Evolutionary conservation across 2,329 filamentous ascomycete species (phyloP).

Genomic region (Sarocladium strictum): DNA sequence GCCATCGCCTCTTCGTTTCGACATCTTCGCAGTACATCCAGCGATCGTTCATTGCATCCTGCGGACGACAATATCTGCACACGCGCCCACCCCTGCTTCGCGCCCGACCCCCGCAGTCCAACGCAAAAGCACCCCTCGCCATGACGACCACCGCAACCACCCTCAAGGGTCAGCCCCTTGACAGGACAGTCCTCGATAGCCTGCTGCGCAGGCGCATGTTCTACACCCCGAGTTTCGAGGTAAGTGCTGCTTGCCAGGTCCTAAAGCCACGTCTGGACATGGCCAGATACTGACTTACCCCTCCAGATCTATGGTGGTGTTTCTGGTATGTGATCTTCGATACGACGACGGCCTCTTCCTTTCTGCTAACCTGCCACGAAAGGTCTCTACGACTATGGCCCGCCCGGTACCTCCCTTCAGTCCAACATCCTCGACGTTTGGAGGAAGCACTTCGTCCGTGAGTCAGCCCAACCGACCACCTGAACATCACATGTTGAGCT

Average conservation of each 20-base stretch:
- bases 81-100: constrained; percentile 6
- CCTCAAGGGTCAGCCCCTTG: constrained; percentile 83
- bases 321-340: constrained; percentile 42
- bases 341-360: not conserved
- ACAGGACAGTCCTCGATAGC: constrained; percentile 74
- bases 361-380: not conserved
- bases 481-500: not conserved
- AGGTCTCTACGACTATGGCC: constrained; percentile 82
- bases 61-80: not conserved
- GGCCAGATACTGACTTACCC: not conserved
- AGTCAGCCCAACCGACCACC: not conserved
- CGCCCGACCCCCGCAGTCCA: constrained; percentile 4
- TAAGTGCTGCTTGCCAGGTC: not conserved
- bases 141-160: constrained; percentile 61
- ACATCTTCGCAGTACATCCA: not conserved
- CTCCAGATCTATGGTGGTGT: constrained; percentile 74
- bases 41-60: not conserved
- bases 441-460: constrained; percentile 82
- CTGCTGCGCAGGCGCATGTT: constrained; percentile 86
- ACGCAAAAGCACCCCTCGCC: constrained; percentile 11
- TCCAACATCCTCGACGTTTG: constrained; percentile 83
- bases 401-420: constrained; percentile 79
- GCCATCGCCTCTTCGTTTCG: not conserved
- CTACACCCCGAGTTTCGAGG: constrained; percentile 88
- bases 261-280: not conserved